These are phyloP conservation scores for Kalmanozyma brasiliensis DNA, from an alignment of 1,284 basidiomycete species.

Conservation along the genomic window DNA sequence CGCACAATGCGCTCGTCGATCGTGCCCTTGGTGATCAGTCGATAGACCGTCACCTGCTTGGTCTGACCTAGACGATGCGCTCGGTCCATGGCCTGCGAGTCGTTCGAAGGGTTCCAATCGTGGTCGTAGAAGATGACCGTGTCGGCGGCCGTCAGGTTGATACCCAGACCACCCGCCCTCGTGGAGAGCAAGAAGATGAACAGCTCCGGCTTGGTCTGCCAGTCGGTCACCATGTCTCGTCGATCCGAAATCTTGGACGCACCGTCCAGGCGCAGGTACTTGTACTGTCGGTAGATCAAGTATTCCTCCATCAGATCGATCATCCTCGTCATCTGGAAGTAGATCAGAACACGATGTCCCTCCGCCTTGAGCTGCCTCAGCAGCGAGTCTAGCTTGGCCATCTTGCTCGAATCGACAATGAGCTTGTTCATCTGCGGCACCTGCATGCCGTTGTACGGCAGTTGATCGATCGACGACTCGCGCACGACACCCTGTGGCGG, in stretches of 20 bases:
- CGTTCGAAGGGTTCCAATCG: constrained; percentile 95
- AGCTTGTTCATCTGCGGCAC: constrained; percentile 95
- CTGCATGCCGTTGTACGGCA: constrained; percentile 86
- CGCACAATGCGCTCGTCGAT: constrained; percentile 98
- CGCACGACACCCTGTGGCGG: constrained; percentile 78
- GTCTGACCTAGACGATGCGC: constrained; percentile 98
- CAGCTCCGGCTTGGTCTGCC: constrained; percentile 87
- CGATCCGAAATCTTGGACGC: constrained; percentile 94
- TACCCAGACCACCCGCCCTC: constrained; percentile 94
- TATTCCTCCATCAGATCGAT: constrained; percentile 99
- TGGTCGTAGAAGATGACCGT: constrained; percentile 99
- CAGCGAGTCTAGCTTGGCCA: constrained; percentile 87
- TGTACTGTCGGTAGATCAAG: constrained; percentile 95
- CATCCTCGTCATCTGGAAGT: constrained; percentile 99
- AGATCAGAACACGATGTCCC: constrained; percentile 93
- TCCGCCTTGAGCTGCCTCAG: constrained; percentile 91
- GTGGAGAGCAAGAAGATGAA: constrained; percentile 80
- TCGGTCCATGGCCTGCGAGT: constrained; percentile 99
- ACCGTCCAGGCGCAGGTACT: constrained; percentile 94
- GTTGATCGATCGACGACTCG: constrained; percentile 78
- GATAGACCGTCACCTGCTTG: constrained; percentile 97
- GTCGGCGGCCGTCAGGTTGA: constrained; percentile 92
- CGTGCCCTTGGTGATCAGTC: constrained; percentile 93
- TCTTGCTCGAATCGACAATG: constrained; percentile 95
- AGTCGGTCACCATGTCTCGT: constrained; percentile 98